A percentile compares a stretch with the other conserved stretches of the same genome.
phyloP scores from a whole-genome alignment of 192 early-diverging fungal genomes.

The Umbelopsis sp. region DNA sequence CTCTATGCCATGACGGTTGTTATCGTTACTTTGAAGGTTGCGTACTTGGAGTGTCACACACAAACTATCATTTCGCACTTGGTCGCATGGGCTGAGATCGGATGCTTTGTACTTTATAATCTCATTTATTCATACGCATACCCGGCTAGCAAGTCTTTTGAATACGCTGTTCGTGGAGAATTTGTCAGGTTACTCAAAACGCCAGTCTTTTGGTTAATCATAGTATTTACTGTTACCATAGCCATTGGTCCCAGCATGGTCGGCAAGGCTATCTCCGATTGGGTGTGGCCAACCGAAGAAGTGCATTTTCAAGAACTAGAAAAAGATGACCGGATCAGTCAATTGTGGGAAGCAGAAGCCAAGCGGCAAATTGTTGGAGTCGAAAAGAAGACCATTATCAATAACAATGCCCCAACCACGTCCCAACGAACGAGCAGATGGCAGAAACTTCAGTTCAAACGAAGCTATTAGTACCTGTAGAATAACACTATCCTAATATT shows the following conservation, averaged over 20 bases:
- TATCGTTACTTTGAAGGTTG: constrained; percentile 71
- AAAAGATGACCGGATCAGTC: neutral
- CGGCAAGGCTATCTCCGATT: constrained; percentile 36
- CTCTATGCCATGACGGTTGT: constrained; percentile 66
- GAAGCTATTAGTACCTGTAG: constrained; percentile 1
- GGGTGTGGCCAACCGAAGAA: constrained; percentile 1
- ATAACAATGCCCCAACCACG: neutral
- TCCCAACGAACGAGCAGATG: neutral
- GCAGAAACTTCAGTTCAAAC: constrained; percentile 1
- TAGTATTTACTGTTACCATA: constrained; percentile 57
- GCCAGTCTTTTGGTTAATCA: constrained; percentile 59
- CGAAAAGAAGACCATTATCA: constrained; percentile 15
- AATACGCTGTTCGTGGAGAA: constrained; percentile 59
- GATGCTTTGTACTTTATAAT: constrained; percentile 67
- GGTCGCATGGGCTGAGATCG: constrained; percentile 56
- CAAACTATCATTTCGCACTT: constrained; percentile 64
- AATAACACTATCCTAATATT: neutral
- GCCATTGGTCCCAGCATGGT: constrained; percentile 57
- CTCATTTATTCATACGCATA: constrained; percentile 64
- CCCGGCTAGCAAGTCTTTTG: constrained; percentile 45
- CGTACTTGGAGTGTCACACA: constrained; percentile 69
- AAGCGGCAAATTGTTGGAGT: neutral
- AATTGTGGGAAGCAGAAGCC: constrained; percentile 13
- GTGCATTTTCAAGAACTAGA: neutral
- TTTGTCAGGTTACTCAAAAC: constrained; percentile 50